These are phyloP conservation scores for Logfia minima DNA, from an alignment of 129 eudicot genomes.

Conservation along the genomic window DNA sequence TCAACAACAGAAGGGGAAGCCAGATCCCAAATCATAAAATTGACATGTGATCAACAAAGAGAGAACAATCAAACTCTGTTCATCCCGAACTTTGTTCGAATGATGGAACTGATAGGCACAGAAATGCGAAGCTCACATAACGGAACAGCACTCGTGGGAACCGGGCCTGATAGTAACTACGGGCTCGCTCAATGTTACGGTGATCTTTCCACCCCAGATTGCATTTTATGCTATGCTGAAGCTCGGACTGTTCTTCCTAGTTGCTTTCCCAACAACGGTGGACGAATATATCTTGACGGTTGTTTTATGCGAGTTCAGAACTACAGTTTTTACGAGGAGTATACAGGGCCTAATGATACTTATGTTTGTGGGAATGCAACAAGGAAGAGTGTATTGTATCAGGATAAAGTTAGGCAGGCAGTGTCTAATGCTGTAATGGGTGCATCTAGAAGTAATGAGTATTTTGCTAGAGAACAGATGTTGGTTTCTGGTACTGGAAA, in stretches of 20 bases:
- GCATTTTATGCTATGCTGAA: constrained; percentile 55
- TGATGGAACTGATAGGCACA: constrained; percentile 50
- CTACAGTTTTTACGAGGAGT: constrained; percentile 48
- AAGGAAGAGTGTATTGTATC: constrained; percentile 27
- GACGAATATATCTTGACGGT: constrained; percentile 62
- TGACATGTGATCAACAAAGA: constrained; percentile 30
- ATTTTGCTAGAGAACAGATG: constrained; percentile 41
- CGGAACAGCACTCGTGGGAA: constrained; percentile 43
- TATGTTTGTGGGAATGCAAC: constrained; percentile 50
- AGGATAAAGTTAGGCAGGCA: constrained; percentile 40
- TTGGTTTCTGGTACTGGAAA: constrained; percentile 33
- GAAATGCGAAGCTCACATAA: constrained; percentile 41
- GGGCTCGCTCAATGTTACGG: constrained; percentile 65
- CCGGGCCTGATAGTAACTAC: constrained; percentile 41
- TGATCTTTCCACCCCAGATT: constrained; percentile 54
- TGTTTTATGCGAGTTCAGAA: constrained; percentile 59
- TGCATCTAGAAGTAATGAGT: constrained; percentile 35
- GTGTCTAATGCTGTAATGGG: constrained; percentile 12
- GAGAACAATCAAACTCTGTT: constrained; percentile 36
- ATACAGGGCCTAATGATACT: constrained; percentile 37
- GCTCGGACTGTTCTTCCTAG: constrained; percentile 59
- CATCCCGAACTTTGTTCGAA: constrained; percentile 43
- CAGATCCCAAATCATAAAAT: constrained; percentile 38
- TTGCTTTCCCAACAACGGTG: constrained; percentile 56
- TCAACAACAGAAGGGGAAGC: constrained; percentile 40